Percentiles rank a stretch among this genome's conserved stretches.
phyloP scores from a whole-genome alignment of 164 flowering plant species.

The Akebia trifoliata region DNA sequence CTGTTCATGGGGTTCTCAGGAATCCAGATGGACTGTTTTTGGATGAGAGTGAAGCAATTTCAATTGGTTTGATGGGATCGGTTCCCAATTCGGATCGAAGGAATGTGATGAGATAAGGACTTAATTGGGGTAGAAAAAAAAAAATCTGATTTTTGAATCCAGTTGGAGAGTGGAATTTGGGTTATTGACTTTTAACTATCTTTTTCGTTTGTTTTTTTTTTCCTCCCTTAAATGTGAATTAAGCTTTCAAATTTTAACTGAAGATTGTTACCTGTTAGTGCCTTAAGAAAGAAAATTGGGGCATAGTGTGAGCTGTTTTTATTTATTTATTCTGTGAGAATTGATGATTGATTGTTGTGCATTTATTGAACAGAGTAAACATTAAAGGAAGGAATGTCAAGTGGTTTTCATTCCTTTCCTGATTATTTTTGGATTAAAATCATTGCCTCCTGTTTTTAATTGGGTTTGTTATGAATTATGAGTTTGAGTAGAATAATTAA shows the following conservation, averaged over 20 bases:
- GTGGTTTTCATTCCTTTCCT: background rate
- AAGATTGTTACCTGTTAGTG: background rate
- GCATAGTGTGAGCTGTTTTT: background rate
- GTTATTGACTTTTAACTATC: background rate
- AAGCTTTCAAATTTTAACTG: background rate
- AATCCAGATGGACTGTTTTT: conserved; percentile 30
- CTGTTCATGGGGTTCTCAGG: conserved; percentile 28
- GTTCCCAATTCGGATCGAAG: background rate
- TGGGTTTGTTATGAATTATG: background rate
- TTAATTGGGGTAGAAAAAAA: background rate
- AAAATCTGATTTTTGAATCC: background rate
- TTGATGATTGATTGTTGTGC: background rate
- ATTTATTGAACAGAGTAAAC: background rate
- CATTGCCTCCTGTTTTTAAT: background rate
- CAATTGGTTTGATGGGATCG: conserved; percentile 22
- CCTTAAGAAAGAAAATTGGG: no score
- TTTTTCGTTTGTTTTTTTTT: background rate
- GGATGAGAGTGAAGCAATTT: conserved; percentile 27
- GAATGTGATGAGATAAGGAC: background rate
- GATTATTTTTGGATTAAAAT: background rate
- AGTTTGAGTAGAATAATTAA: background rate
- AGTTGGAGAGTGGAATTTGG: background rate
- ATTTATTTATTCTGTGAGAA: background rate
- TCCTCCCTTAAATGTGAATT: background rate
- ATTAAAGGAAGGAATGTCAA: background rate